These are phyloP conservation scores for Tetracentron sinense DNA, from an alignment of 164 flowering plant genomes.

Conservation along the genomic window DNA sequence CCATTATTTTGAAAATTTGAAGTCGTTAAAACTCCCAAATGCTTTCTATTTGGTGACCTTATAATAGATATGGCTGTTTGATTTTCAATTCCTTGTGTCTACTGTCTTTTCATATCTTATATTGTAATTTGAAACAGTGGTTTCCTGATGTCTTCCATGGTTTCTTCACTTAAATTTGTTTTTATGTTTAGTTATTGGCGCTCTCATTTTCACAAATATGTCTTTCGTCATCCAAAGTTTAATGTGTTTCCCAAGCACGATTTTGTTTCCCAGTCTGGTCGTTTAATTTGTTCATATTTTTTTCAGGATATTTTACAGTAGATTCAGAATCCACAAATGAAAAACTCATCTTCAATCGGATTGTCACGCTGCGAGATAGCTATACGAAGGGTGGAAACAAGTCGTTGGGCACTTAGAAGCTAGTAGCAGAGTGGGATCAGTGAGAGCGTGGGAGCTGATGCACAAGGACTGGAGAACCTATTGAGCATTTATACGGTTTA, in stretches of 20 bases:
- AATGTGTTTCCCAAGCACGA: no score
- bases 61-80: no score
- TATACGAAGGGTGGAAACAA: conserved; percentile 60
- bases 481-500: background rate
- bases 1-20: no score
- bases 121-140: no score
- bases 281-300: background rate
- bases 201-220: no score
- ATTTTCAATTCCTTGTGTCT: no score
- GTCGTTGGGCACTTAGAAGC: background rate
- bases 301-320: conserved; percentile 71
- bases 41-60: no score
- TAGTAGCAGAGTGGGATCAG: background rate
- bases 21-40: no score
- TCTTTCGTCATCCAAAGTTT: background rate
- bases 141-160: no score
- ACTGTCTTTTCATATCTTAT: no score
- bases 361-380: conserved; percentile 75
- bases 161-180: no score
- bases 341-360: conserved; percentile 78
- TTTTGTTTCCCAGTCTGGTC: background rate
- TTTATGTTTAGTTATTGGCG: no score
- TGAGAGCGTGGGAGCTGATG: background rate
- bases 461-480: background rate
- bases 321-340: conserved; percentile 74